phyloP scores from a whole-genome alignment of 345 rosid genomes.

The Clarkia xantiana region DNA sequence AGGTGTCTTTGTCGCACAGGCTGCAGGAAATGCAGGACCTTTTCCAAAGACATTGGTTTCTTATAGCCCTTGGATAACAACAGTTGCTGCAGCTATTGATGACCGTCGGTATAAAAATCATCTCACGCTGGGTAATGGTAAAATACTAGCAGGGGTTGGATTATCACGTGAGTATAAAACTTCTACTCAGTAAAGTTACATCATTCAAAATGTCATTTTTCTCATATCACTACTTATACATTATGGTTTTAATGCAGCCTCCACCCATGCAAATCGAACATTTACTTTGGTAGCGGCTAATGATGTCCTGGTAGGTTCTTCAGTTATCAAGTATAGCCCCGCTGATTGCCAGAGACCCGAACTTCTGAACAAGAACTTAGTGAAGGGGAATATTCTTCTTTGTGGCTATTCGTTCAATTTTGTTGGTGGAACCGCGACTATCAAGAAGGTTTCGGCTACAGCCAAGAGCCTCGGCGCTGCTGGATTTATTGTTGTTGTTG shows the following conservation, averaged over 20 bases:
- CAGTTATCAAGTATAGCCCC: constrained; percentile 56
- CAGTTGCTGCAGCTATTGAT: constrained; percentile 97
- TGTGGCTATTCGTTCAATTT: constrained; percentile 99
- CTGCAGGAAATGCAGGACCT: constrained; percentile 98
- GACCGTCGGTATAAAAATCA: constrained; percentile 93
- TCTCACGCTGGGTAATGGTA: constrained; percentile 73
- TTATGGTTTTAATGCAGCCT: constrained; percentile 43
- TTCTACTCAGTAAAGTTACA: too few species aligned
- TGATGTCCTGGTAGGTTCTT: constrained; percentile 78
- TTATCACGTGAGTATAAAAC: constrained; percentile 59
- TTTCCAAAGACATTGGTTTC: constrained; percentile 91
- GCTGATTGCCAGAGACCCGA: constrained; percentile 97
- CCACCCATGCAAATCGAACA: constrained; percentile 58
- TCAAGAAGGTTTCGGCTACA: constrained; percentile 88
- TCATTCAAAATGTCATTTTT: background rate
- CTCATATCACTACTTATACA: too few species aligned
- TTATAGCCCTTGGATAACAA: constrained; percentile 91
- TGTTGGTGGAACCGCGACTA: constrained; percentile 82
- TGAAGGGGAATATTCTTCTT: constrained; percentile 91
- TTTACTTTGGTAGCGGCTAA: constrained; percentile 87
- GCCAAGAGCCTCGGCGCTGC: constrained; percentile 83
- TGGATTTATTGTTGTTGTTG: constrained; percentile 99
- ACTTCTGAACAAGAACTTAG: constrained; percentile 61
- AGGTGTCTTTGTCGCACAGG: constrained; percentile 95
- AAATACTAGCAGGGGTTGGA: constrained; percentile 72